Percentiles rank a stretch among this genome's conserved stretches.
These are phyloP conservation scores for Cornus controversa DNA, from an alignment of 148 eudicot genomes.

Conservation along the genomic window DNA sequence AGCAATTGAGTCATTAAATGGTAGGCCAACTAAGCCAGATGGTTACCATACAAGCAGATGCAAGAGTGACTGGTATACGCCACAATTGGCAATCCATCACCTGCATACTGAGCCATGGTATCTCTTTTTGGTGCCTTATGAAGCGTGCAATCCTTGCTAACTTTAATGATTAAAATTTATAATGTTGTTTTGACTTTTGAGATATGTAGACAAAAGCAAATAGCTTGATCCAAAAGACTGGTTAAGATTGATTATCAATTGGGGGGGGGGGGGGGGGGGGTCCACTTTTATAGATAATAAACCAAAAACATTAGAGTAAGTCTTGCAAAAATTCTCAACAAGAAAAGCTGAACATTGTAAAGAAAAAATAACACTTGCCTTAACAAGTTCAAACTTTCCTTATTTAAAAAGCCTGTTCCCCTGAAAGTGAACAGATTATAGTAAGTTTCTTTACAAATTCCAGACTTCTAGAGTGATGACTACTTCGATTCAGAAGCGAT, in stretches of 20 bases:
- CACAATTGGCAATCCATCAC: background rate
- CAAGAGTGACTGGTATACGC: background rate
- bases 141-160: constrained; percentile 2
- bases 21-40: background rate
- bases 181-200: background rate
- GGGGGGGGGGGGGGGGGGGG: no score
- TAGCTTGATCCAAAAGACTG: background rate
- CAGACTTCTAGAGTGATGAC: no score
- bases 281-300: background rate
- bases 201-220: constrained; percentile 4
- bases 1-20: background rate
- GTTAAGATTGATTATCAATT: background rate
- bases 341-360: background rate
- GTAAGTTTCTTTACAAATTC: background rate
- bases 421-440: constrained; percentile 41
- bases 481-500: no score
- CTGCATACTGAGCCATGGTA: background rate
- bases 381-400: constrained; percentile 88
- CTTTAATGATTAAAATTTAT: background rate
- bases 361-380: constrained; percentile 52
- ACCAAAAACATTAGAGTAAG: background rate
- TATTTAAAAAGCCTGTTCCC: constrained; percentile 98
- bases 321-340: background rate
- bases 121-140: background rate
- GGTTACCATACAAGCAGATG: background rate